These are phyloP conservation scores for Abortiporus biennis DNA, from an alignment of 1,284 basidiomycete species.

Conservation along the genomic window DNA sequence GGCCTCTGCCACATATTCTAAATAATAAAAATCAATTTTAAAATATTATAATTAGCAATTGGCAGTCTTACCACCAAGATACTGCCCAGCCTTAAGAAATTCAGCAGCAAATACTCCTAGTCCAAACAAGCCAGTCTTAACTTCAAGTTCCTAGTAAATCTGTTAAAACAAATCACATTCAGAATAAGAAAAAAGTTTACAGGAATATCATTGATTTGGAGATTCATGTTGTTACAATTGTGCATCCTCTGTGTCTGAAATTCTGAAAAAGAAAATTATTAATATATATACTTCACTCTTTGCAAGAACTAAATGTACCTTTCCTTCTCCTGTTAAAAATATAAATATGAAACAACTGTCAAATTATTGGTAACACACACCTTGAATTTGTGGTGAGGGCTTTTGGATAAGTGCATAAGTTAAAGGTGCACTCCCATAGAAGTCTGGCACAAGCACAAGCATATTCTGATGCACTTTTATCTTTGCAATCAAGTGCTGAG, in stretches of 20 bases:
- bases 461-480: too few relatives aligned
- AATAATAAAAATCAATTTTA: not conserved
- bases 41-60: not conserved
- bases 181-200: constrained; percentile 1
- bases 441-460: too few relatives aligned
- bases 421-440: too few relatives aligned
- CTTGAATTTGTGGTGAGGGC: not conserved
- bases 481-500: too few relatives aligned
- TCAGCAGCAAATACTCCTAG: constrained; percentile 36
- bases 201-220: constrained; percentile 10
- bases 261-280: not conserved
- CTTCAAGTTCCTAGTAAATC: constrained; percentile 23
- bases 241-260: constrained; percentile 6
- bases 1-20: constrained; percentile 42
- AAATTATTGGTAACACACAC: not conserved
- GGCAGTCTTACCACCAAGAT: constrained; percentile 31
- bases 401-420: not conserved
- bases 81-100: constrained; percentile 21
- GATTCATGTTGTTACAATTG: constrained; percentile 7
- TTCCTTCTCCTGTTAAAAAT: not conserved
- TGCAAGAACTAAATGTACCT: not conserved
- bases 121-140: constrained; percentile 32
- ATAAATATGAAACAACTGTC: not conserved
- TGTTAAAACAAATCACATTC: not conserved
- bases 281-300: not conserved